Evolutionary conservation across 371 early-diverging fungal genomes (phyloP), one percentile per base, ranked within the genome.

Genomic region (Mortierella sp.): DNA sequence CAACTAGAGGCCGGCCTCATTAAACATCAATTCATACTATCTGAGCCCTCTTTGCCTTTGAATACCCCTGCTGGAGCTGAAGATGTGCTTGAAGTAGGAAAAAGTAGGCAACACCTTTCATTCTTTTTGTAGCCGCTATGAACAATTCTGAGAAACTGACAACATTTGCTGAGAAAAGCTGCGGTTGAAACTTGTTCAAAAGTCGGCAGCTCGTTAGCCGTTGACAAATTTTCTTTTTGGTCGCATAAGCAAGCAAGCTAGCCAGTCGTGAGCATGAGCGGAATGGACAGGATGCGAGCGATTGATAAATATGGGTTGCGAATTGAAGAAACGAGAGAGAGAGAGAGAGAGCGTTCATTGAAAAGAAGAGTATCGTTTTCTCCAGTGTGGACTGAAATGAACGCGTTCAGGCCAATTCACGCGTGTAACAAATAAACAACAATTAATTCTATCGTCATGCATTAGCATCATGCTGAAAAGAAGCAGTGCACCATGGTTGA

Each of bases 231-330:
- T 31, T 31, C 34, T 16, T 34, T 34, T 34, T 31, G 13, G 26
- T 8, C 8, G 13, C 48, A 13, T 3, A 14, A 57, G 59, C 59
- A 59, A 5, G 57, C 26, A 28, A 26, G 28, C 48, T 8, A 50
- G 71, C 28, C 51, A 51, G 46, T 71, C 21, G 28, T 19, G 37
- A 34, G 71, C 71, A 50, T 50, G 28, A 50, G 51, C 44, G 71
- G 50, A 11, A 50, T 71, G 21, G 50, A 50, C 19, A 43, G 34
- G 50, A 26, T 31, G 40, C 24, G 31, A 61, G 61, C 34, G 61
- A 34, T 61, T 61, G 61, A 61, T 34, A 61, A 31, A 61, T 61
- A 19, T 19, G 61, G 61, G 16, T 19, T 34, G 19, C 14, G 59
- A 59, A 26, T 59, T 26, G 50, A 50, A 50, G 13, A 14, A 50